Conservation (phyloP, 345 rosid species). For the Salix exigua region DNA sequence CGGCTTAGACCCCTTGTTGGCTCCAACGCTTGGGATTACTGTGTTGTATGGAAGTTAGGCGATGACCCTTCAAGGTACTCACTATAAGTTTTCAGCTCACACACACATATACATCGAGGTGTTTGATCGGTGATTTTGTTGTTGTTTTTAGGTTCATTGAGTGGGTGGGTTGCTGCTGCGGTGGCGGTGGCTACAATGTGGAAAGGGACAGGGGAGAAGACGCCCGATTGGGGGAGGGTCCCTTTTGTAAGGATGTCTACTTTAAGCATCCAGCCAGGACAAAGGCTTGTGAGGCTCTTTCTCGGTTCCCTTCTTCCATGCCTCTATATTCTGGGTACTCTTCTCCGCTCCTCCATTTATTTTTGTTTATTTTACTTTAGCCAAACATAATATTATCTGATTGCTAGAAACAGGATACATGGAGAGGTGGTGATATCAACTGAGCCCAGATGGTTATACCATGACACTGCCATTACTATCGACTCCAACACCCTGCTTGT, state of each 20-base stretch:
- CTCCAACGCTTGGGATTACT: constrained; percentile 65
- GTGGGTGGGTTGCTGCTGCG: constrained; percentile 82
- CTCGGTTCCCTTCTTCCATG: constrained; percentile 49
- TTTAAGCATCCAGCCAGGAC: constrained; percentile 42
- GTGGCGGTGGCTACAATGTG: constrained; percentile 29
- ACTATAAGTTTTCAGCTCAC: background rate
- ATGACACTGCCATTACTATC: constrained; percentile 15
- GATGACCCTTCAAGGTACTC: constrained; percentile 72
- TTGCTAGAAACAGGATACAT: constrained; percentile 49
- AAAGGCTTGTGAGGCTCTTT: constrained; percentile 67
- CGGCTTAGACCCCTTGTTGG: constrained; percentile 77
- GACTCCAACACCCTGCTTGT: constrained; percentile 39
- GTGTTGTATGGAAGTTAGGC: constrained; percentile 78
- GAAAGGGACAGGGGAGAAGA: constrained; percentile 34
- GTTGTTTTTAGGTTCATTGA: constrained; percentile 56
- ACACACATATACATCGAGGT: no score
- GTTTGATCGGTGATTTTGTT: background rate
- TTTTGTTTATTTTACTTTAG: background rate
- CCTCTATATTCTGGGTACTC: constrained; percentile 76
- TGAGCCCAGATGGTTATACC: constrained; percentile 54
- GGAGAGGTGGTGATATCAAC: constrained; percentile 70
- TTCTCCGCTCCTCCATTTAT: background rate
- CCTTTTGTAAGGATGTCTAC: constrained; percentile 57
- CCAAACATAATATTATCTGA: constrained; percentile 5
- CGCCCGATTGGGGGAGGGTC: background rate